phyloP scores from a whole-genome alignment of 495 filamentous ascomycete species.

The Cetradonia linearis region DNA sequence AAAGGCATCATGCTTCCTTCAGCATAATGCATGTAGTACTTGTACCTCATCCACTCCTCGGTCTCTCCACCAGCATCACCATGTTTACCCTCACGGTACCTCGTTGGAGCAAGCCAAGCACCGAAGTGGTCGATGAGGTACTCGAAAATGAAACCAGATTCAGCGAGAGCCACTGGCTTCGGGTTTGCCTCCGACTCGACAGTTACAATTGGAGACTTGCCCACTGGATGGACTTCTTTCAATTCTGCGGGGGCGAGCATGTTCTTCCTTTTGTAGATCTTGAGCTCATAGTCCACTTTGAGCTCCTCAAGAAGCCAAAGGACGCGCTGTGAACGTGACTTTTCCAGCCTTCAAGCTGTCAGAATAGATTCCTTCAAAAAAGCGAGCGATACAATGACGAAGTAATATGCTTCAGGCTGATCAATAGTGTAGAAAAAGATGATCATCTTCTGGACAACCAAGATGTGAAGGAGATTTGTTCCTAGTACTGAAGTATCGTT shows the following conservation, averaged over 20 bases:
- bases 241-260: slow-evolving; percentile 60
- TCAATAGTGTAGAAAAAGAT: not conserved
- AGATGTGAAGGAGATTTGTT: not conserved
- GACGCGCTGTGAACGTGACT: slow-evolving; percentile 74
- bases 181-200: slow-evolving; percentile 39
- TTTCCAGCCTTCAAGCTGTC: slow-evolving; percentile 48
- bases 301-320: slow-evolving; percentile 86
- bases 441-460: not conserved
- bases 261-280: slow-evolving; percentile 58
- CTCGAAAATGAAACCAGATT: slow-evolving; percentile 69
- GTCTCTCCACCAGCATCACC: slow-evolving; percentile 56
- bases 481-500: not conserved
- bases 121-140: slow-evolving; percentile 72
- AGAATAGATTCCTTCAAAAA: not conserved
- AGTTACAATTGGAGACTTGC: slow-evolving; percentile 68
- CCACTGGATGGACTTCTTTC: slow-evolving; percentile 70
- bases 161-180: slow-evolving; percentile 60
- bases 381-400: too few species aligned
- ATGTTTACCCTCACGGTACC: slow-evolving; percentile 47
- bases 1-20: slow-evolving; percentile 73
- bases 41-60: slow-evolving; percentile 65
- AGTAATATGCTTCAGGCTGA: not conserved
- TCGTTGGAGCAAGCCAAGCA: slow-evolving; percentile 50
- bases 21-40: slow-evolving; percentile 71
- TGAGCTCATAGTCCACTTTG: slow-evolving; percentile 63